Conservation (phyloP, 2,329 filamentous ascomycete species). For the Ophiostoma sp. region DNA sequence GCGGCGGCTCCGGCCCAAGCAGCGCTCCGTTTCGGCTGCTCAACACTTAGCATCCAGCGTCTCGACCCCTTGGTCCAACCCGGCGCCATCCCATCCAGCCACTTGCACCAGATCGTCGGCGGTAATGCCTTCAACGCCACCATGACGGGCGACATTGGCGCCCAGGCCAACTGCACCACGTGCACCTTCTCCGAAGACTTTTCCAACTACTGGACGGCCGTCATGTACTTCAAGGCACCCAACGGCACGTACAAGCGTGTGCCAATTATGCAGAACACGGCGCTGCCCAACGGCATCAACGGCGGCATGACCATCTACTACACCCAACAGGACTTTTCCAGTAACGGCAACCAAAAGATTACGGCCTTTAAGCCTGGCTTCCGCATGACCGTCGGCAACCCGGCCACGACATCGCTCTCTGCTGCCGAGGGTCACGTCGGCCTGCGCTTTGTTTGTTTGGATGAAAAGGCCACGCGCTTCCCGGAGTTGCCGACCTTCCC, state of each 20-base stretch:
- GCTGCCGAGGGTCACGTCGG: conserved; percentile 32
- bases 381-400: conserved; percentile 14
- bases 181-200: conserved; percentile 40
- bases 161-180: conserved; percentile 32
- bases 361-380: conserved; percentile 4
- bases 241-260: conserved; percentile 36
- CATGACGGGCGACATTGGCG: conserved; percentile 34
- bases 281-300: conserved; percentile 1
- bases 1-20: background rate
- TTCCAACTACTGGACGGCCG: conserved; percentile 41
- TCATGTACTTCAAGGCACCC: conserved; percentile 34
- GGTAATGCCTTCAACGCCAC: conserved; percentile 44
- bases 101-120: conserved; percentile 43
- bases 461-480: conserved; percentile 25
- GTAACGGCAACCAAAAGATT: conserved; percentile 24
- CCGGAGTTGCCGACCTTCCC: conserved; percentile 43
- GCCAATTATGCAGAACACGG: conserved; percentile 21
- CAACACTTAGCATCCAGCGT: conserved; percentile 49
- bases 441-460: conserved; percentile 28
- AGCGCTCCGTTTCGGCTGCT: conserved; percentile 47
- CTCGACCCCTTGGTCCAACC: conserved; percentile 50
- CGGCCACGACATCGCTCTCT: background rate
- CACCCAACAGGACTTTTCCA: conserved; percentile 41
- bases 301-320: conserved; percentile 43
- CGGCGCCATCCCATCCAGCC: conserved; percentile 43